Evolutionary conservation across 2,329 filamentous ascomycete species (phyloP).

Genomic region (Trichophyton verrucosum): DNA sequence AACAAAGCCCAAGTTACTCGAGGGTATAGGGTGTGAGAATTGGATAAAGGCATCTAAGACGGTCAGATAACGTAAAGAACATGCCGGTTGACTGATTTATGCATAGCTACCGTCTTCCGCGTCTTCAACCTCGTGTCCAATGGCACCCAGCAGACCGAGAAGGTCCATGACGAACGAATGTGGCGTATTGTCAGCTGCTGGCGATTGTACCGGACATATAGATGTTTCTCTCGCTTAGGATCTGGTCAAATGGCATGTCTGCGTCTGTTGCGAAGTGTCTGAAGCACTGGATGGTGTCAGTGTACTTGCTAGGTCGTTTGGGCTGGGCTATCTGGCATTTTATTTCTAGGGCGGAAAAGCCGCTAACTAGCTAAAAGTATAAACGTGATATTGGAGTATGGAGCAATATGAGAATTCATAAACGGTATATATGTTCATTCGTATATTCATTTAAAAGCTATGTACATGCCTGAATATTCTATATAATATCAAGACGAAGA

Average conservation of each 20-base stretch:
- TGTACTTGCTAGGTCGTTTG: too few relatives aligned
- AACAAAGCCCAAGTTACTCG: slow-evolving; percentile 72
- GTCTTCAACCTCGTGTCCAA: slow-evolving; percentile 20
- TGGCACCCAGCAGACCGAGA: slow-evolving; percentile 15
- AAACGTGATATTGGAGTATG: too few relatives aligned
- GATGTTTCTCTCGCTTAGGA: too few relatives aligned
- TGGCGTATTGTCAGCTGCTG: too few relatives aligned
- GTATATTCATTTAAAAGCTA: neutral
- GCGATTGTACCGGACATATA: too few relatives aligned
- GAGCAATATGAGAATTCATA: neutral
- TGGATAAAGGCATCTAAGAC: slow-evolving; percentile 70
- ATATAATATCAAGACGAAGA: neutral
- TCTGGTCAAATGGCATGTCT: too few relatives aligned
- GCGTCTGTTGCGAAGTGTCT: too few relatives aligned
- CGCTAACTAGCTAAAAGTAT: too few relatives aligned
- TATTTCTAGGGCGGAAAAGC: too few relatives aligned
- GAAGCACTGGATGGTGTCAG: too few relatives aligned
- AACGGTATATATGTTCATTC: neutral
- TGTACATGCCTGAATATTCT: neutral
- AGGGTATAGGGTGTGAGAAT: slow-evolving; percentile 63
- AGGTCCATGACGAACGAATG: slow-evolving; percentile 9
- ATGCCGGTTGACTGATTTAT: too few relatives aligned
- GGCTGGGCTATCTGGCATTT: too few relatives aligned
- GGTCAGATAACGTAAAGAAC: neutral
- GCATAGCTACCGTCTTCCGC: slow-evolving; percentile 25